Conservation (phyloP, 208 protist genomes). For the Wallacemonas sp. region DNA sequence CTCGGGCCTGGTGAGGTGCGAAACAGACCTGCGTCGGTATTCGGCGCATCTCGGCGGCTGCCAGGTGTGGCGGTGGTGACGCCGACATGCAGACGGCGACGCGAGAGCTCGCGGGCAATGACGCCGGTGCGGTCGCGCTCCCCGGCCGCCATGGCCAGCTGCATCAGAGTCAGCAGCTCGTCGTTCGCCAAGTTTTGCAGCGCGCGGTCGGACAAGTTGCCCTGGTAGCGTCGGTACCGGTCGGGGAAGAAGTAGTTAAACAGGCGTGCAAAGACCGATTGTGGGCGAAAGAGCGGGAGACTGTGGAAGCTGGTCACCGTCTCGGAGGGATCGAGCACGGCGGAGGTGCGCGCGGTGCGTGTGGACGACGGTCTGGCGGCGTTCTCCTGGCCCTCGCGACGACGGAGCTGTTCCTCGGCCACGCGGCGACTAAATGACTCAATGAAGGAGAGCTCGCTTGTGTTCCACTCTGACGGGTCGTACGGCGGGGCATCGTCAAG, state of each 20-base stretch:
- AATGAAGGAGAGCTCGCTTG: conserved; percentile 63
- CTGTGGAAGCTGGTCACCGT: conserved; percentile 31
- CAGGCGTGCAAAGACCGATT: conserved; percentile 19
- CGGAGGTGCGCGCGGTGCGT: background rate
- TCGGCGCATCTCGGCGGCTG: too few species aligned
- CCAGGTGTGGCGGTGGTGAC: background rate
- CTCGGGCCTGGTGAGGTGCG: background rate
- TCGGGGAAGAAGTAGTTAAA: conserved; percentile 35
- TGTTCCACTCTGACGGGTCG: conserved; percentile 61
- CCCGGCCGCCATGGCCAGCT: conserved; percentile 67
- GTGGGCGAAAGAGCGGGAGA: conserved; percentile 19
- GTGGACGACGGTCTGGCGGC: background rate
- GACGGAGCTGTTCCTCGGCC: background rate
- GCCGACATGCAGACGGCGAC: conserved; percentile 27
- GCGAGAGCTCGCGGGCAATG: conserved; percentile 74
- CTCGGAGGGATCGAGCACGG: background rate
- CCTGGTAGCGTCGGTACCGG: conserved; percentile 41
- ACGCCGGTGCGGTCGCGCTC: conserved; percentile 54
- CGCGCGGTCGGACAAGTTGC: conserved; percentile 19
- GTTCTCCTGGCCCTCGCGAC: background rate
- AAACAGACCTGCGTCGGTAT: too few species aligned
- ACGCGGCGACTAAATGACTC: conserved; percentile 19
- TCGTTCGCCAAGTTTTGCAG: conserved; percentile 36
- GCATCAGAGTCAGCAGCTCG: conserved; percentile 72
- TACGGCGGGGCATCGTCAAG: conserved; percentile 63